Conservation (phyloP, 179 eudicot genomes). For the Carnegiea gigantea region DNA sequence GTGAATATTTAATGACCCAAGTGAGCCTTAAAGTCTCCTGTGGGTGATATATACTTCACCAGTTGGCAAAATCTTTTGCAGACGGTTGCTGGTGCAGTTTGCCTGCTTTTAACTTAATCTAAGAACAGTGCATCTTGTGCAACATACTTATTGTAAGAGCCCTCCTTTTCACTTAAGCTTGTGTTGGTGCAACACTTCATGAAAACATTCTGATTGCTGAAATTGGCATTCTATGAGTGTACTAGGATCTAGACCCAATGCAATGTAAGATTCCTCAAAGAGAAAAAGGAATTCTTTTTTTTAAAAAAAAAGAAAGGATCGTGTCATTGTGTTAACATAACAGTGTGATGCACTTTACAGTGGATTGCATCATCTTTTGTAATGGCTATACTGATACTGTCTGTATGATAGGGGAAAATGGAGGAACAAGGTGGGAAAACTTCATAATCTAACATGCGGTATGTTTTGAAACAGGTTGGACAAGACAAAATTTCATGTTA, state of each 20-base stretch:
- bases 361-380: background rate
- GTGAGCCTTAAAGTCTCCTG: too few relatives aligned
- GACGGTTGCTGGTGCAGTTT: background rate
- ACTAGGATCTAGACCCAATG: background rate
- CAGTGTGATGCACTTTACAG: too few relatives aligned
- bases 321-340: background rate
- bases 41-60: too few relatives aligned
- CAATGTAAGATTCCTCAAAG: background rate
- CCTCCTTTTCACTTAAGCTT: too few relatives aligned
- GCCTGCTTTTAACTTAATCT: background rate
- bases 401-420: background rate
- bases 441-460: background rate
- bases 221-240: background rate
- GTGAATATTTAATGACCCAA: too few relatives aligned
- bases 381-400: background rate
- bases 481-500: conserved; percentile 61
- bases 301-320: too few relatives aligned
- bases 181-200: background rate
- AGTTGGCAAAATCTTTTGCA: background rate
- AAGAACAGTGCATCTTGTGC: background rate
- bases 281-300: too few relatives aligned
- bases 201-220: background rate
- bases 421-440: background rate
- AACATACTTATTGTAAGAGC: too few relatives aligned
- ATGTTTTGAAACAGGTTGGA: conserved; percentile 49